phyloP scores from a whole-genome alignment of 2,329 filamentous ascomycete genomes.

The Colletotrichum camelliae region DNA sequence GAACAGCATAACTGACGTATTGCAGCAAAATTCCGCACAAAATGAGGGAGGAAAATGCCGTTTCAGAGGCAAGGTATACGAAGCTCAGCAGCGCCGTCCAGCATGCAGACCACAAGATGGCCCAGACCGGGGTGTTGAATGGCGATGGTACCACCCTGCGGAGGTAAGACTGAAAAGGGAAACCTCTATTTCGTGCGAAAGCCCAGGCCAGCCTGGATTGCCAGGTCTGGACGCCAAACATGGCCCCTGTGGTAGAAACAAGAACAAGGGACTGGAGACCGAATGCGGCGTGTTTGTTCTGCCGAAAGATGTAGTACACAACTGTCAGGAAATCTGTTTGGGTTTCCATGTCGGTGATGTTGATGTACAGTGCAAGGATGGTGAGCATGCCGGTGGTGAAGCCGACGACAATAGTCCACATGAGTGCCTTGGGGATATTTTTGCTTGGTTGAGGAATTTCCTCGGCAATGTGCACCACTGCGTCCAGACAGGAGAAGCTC shows the following conservation, averaged over 20 bases:
- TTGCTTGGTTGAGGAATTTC: constrained; percentile 30
- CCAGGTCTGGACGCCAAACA: constrained; percentile 32
- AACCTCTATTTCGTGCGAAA: constrained; percentile 29
- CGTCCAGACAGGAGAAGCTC: constrained; percentile 34
- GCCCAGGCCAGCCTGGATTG: constrained; percentile 33
- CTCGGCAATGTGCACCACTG: constrained; percentile 31
- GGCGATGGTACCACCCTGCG: constrained; percentile 26
- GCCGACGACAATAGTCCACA: constrained; percentile 29
- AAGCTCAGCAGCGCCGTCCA: constrained; percentile 29
- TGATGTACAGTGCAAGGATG: constrained; percentile 24
- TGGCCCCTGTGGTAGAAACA: constrained; percentile 25
- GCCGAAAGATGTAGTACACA: constrained; percentile 27
- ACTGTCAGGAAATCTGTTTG: constrained; percentile 25
- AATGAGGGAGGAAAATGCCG: constrained; percentile 31
- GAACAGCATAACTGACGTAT: constrained; percentile 34
- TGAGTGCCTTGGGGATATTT: constrained; percentile 28
- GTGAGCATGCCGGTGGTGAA: constrained; percentile 26
- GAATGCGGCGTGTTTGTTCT: constrained; percentile 26
- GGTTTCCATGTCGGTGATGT: constrained; percentile 29
- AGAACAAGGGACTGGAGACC: constrained; percentile 28
- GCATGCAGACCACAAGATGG: constrained; percentile 26
- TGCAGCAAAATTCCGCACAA: constrained; percentile 28
- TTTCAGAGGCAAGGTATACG: constrained; percentile 30
- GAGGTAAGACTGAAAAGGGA: constrained; percentile 27
- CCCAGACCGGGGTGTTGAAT: constrained; percentile 29